Base-by-base conservation (phyloP, 2,329 filamentous ascomycete species). In the Penicillium psychrosexuale region DNA sequence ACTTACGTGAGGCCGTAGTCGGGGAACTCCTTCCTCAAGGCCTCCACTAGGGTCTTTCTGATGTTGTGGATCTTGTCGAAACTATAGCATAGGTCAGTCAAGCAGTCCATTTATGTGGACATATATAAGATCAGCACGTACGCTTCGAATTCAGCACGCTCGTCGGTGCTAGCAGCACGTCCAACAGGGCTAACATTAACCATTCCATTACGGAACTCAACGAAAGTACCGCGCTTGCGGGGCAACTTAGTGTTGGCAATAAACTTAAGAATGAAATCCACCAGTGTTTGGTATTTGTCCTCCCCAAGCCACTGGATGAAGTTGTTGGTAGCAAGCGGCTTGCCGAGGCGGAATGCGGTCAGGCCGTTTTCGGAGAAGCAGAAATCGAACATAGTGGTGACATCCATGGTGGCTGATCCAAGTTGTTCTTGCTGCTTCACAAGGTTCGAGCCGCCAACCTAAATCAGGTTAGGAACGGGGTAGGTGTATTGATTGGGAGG, bases 361-460 rank as follows among this genome's bases (percentile, higher is more conserved):
- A 99, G 84, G 11, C 94, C 94, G 78, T 99, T 99, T 80, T 99
- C 94, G 56, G 91, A 81, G 79, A 99, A 99, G 84, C 89, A 94
- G 79, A 90, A 99, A 81, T 99, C 94, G 80, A 99, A 99, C 68
- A 97, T 86, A 59, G 84, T 80, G 49, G 86, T 91, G 58, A 97
- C 93, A 65, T 80, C 73, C 64, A 87, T 82, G 55, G 82, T 78
- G 27, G 83, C 73, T 4, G 84, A 82, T 72, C 91, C 91, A 59
- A 97, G 84, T 79, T 97, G 93, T 77, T 97, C 94, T 77, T 97
- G 91, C 78, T 97, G 94, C 81, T 99, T 97, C 72, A 75, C 78
- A 60, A 96, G 84, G 81, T 97, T 89, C 67, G 89, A 94, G 72
- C 94, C 94, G 69, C 94, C 94, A 58, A 97, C 75, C 76, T 78